phyloP scores from a whole-genome alignment of 192 early-diverging fungal genomes.

The Podila epigama region DNA sequence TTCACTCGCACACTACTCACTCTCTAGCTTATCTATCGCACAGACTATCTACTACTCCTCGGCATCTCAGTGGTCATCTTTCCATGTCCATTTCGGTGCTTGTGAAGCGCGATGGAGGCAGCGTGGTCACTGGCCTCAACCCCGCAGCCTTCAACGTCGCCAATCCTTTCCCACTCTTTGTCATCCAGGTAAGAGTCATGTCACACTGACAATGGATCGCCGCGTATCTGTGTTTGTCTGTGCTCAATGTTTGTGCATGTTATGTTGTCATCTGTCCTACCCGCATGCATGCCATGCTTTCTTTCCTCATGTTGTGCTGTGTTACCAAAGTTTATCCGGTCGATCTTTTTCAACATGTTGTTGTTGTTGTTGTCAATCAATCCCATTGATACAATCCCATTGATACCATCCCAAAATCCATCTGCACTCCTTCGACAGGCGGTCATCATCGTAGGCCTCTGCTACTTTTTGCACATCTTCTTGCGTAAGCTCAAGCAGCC shows the following conservation, averaged over 20 bases:
- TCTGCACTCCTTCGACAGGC: conserved; percentile 24
- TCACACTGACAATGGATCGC: background rate
- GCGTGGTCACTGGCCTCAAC: conserved; percentile 71
- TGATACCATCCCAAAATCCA: too few relatives aligned
- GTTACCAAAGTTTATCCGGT: too few relatives aligned
- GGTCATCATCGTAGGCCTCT: conserved; percentile 74
- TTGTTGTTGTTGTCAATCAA: too few relatives aligned
- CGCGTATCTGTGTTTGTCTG: background rate
- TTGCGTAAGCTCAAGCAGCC: conserved; percentile 80
- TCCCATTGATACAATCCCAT: too few relatives aligned
- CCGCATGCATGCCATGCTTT: too few relatives aligned
- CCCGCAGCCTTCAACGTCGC: conserved; percentile 58
- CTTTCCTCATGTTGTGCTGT: too few relatives aligned
- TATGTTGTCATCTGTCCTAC: too few relatives aligned
- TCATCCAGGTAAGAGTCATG: conserved; percentile 67
- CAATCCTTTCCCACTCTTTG: conserved; percentile 76
- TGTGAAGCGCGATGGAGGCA: conserved; percentile 29
- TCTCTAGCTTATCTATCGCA: too few relatives aligned
- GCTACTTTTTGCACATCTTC: conserved; percentile 71
- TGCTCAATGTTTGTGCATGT: background rate
- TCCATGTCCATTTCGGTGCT: background rate
- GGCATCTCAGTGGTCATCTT: background rate
- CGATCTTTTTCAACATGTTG: too few relatives aligned
- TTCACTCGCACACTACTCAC: too few relatives aligned
- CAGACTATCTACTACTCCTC: background rate